Evolutionary conservation across 345 rosid genomes (phyloP).

Genomic region (Trapa bicornis): DNA sequence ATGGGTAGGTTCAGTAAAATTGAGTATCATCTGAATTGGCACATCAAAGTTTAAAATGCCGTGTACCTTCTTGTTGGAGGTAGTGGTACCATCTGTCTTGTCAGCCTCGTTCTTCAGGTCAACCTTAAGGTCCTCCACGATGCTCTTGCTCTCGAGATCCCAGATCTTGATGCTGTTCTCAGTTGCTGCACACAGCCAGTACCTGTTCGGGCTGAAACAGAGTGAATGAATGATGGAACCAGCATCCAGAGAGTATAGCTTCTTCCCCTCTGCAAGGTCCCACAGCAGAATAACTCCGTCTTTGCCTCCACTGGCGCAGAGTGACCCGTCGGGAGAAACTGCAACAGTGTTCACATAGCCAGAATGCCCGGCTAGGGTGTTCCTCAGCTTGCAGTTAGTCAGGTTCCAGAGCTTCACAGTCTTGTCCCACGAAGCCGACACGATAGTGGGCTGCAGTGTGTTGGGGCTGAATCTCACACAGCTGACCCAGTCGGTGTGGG

Average conservation of each 20-base stretch:
- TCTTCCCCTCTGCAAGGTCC: slow-evolving; percentile 76
- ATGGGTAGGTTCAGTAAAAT: no score
- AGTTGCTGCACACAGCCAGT: slow-evolving; percentile 95
- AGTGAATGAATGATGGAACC: slow-evolving; percentile 63
- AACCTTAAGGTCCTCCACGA: slow-evolving; percentile 93
- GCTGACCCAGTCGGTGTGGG: slow-evolving; percentile 84
- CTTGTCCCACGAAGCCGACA: slow-evolving; percentile 81
- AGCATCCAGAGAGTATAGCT: slow-evolving; percentile 58
- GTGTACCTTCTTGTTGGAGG: slow-evolving; percentile 54
- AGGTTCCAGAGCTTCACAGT: slow-evolving; percentile 93
- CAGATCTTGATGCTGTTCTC: slow-evolving; percentile 89
- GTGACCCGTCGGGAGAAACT: slow-evolving; percentile 64
- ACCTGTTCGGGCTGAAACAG: slow-evolving; percentile 95
- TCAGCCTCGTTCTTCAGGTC: slow-evolving; percentile 95
- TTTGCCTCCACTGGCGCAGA: slow-evolving; percentile 74
- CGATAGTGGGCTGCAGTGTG: slow-evolving; percentile 68
- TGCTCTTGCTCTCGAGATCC: slow-evolving; percentile 93
- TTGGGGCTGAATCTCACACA: slow-evolving; percentile 92
- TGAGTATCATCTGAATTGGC: background rate
- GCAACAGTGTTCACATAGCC: slow-evolving; percentile 76
- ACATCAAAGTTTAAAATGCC: slow-evolving; percentile 3
- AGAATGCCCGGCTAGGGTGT: slow-evolving; percentile 42
- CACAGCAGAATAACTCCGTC: slow-evolving; percentile 59
- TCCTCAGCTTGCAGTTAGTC: slow-evolving; percentile 62
- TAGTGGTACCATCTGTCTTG: slow-evolving; percentile 45